A percentile compares a stretch with the other conserved stretches of the same genome.
phyloP scores from a whole-genome alignment of 2,329 filamentous ascomycete species.

The Aspergillus ruber region DNA sequence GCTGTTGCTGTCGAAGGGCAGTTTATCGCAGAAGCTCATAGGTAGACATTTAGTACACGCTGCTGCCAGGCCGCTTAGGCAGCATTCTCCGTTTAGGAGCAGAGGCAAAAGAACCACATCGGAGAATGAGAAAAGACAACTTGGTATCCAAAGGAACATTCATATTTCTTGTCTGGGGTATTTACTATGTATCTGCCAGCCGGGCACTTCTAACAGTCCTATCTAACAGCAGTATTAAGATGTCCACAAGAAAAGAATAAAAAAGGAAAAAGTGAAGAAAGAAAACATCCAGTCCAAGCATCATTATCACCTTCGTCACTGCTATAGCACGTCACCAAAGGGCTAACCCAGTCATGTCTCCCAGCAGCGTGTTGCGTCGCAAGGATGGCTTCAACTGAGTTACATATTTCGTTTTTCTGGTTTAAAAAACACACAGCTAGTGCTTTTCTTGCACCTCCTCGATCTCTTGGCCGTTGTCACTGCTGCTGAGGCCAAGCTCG shows the following conservation, averaged over 20 bases:
- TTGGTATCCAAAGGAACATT: no score
- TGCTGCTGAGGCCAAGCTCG: slow-evolving; percentile 1
- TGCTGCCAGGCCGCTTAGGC: no score
- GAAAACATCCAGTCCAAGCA: background rate
- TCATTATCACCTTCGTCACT: background rate
- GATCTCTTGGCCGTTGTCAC: slow-evolving; percentile 1
- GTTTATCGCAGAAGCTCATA: no score
- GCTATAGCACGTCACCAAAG: background rate
- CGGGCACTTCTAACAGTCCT: background rate
- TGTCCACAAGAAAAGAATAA: background rate
- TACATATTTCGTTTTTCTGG: background rate
- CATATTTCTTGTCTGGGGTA: background rate
- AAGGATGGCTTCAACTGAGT: background rate
- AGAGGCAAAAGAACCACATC: no score
- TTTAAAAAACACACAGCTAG: background rate
- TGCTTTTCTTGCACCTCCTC: background rate
- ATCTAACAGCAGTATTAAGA: background rate
- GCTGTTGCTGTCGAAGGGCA: no score
- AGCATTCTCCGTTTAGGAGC: no score
- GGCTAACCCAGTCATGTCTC: background rate
- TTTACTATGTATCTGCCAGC: background rate
- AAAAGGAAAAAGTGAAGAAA: background rate
- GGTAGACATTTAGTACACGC: no score
- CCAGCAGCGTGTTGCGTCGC: background rate
- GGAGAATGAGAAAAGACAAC: no score